Evolutionary conservation across 2,329 filamentous ascomycete genomes (phyloP).

Genomic region (Botryotinia calthae): DNA sequence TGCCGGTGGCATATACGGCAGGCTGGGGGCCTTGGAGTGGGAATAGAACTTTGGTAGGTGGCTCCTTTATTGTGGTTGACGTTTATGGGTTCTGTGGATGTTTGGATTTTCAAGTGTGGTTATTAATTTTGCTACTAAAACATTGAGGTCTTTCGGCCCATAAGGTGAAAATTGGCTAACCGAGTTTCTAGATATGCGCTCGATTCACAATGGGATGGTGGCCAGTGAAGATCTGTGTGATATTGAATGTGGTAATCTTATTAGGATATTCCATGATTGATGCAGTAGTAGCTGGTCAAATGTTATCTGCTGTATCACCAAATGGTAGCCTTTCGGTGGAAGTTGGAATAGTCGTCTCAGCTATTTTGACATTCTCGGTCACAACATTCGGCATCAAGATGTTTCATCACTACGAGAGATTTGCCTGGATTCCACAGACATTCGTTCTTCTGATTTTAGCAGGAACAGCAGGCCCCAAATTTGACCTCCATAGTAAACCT

Average conservation of each 20-base stretch:
- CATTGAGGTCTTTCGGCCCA: not conserved
- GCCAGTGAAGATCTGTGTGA: conserved; percentile 60
- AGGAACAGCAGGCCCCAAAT: conserved; percentile 58
- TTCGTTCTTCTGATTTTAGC: conserved; percentile 60
- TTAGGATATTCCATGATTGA: conserved; percentile 62
- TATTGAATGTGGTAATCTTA: conserved; percentile 61
- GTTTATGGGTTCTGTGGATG: not conserved
- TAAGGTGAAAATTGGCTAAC: conserved; percentile 8
- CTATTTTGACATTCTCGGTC: conserved; percentile 60
- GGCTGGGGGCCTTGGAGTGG: conserved; percentile 61
- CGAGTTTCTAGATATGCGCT: conserved; percentile 43
- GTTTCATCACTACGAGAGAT: conserved; percentile 68
- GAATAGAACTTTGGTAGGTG: conserved; percentile 56
- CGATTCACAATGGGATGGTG: conserved; percentile 65
- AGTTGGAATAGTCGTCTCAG: conserved; percentile 65
- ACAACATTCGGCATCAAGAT: conserved; percentile 66
- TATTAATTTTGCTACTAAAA: not conserved
- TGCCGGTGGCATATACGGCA: conserved; percentile 57
- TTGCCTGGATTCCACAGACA: conserved; percentile 62
- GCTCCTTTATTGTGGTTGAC: not conserved
- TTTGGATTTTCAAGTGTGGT: not conserved
- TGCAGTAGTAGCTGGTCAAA: conserved; percentile 65
- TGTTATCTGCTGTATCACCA: conserved; percentile 61
- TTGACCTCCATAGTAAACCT: conserved; percentile 55
- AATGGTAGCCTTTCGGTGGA: conserved; percentile 58